phyloP scores from a whole-genome alignment of 2,329 filamentous ascomycete species.

The Dryadomyces sulphureus region DNA sequence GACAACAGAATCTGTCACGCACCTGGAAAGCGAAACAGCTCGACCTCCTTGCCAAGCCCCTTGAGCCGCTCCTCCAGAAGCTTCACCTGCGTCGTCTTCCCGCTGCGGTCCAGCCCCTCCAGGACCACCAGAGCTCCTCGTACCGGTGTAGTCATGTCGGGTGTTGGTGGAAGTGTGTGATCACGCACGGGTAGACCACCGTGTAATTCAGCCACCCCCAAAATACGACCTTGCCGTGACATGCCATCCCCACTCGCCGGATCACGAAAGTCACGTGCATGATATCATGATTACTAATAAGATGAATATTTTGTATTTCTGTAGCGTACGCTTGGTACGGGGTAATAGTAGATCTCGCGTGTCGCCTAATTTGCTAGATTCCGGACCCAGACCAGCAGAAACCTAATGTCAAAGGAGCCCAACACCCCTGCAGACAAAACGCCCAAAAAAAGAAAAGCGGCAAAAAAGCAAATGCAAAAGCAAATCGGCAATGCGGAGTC shows the following conservation, averaged over 20 bases:
- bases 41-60: conserved; percentile 31
- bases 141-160: conserved; percentile 8
- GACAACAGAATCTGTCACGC: conserved; percentile 10
- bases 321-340: too few relatives aligned
- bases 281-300: too few relatives aligned
- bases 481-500: too few relatives aligned
- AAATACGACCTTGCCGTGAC: neutral
- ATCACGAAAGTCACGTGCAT: neutral
- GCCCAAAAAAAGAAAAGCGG: neutral
- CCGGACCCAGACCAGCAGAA: neutral
- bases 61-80: conserved; percentile 43
- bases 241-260: neutral
- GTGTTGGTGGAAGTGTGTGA: neutral
- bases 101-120: conserved; percentile 78
- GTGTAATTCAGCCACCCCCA: too few relatives aligned
- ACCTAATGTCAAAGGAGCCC: neutral
- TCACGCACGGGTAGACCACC: too few relatives aligned
- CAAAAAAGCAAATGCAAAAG: too few relatives aligned
- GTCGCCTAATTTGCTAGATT: neutral
- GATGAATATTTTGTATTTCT: too few relatives aligned
- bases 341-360: neutral
- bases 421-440: neutral
- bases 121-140: conserved; percentile 69
- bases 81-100: conserved; percentile 83
- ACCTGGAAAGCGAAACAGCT: conserved; percentile 45